phyloP scores from a whole-genome alignment of 1,139 yeast species.

The Candida pseudoviswanathii region DNA sequence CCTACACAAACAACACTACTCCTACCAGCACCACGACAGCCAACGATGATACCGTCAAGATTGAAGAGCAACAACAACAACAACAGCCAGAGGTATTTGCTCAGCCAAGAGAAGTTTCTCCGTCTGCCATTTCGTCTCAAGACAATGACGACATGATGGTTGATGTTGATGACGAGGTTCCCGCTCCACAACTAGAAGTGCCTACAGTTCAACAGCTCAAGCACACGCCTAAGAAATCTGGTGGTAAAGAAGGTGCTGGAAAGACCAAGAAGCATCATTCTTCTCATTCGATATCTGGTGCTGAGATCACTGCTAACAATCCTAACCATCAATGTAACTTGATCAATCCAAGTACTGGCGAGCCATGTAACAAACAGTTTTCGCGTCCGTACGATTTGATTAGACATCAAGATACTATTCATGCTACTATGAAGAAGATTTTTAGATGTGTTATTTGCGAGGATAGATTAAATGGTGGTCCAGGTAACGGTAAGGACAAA shows the following conservation, averaged over 20 bases:
- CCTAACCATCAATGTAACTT: slow-evolving; percentile 52
- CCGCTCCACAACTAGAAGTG: background rate
- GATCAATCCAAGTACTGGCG: slow-evolving; percentile 56
- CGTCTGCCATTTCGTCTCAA: slow-evolving; percentile 6
- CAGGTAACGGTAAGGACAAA: slow-evolving; percentile 61
- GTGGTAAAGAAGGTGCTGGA: background rate
- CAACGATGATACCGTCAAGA: background rate
- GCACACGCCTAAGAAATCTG: background rate
- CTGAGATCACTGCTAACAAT: slow-evolving; percentile 26
- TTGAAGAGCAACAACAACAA: background rate
- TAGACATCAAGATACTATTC: slow-evolving; percentile 53
- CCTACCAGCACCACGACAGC: background rate
- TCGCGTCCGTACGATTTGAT: slow-evolving; percentile 52
- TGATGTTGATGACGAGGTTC: slow-evolving; percentile 2
- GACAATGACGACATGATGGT: slow-evolving; percentile 7
- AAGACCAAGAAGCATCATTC: slow-evolving; percentile 4
- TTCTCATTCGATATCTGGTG: slow-evolving; percentile 19
- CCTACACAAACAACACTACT: slow-evolving; percentile 1
- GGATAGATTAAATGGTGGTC: slow-evolving; percentile 51
- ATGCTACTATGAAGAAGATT: slow-evolving; percentile 50
- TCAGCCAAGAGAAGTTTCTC: slow-evolving; percentile 8
- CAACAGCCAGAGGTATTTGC: background rate
- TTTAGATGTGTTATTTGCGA: slow-evolving; percentile 53
- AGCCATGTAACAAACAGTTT: slow-evolving; percentile 47
- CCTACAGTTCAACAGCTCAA: background rate